Percentiles rank a stretch among this genome's conserved stretches.
Evolutionary conservation across 371 early-diverging fungal species (phyloP).

Genomic region (Mortierella sp.): DNA sequence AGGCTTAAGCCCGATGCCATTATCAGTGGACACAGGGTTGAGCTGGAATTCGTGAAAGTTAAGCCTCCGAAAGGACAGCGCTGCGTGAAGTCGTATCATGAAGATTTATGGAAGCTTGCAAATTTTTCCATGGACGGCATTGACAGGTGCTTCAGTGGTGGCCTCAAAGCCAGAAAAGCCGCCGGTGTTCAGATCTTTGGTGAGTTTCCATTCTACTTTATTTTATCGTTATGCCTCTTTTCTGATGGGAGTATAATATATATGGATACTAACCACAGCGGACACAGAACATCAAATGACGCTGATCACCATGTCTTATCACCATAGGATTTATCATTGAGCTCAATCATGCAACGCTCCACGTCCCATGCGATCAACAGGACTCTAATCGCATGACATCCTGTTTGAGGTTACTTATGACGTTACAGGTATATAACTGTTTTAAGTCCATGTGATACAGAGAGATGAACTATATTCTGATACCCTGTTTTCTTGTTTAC

Average conservation of each 20-base stretch:
- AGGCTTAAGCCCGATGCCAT: conserved; percentile 29
- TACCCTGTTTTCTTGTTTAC: background rate
- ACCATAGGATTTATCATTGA: conserved; percentile 3
- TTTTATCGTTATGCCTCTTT: too few relatives aligned
- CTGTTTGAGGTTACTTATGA: background rate
- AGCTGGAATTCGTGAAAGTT: conserved; percentile 19
- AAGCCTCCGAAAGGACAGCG: conserved; percentile 20
- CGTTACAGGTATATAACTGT: background rate
- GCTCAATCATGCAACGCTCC: background rate
- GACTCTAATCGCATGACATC: background rate
- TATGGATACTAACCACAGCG: background rate
- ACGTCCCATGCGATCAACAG: background rate
- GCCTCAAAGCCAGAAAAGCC: conserved; percentile 4
- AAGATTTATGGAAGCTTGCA: conserved; percentile 18
- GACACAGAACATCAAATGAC: conserved; percentile 2
- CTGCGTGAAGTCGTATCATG: background rate
- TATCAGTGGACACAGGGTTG: conserved; percentile 1
- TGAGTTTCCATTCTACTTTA: background rate
- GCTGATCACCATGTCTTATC: conserved; percentile 1
- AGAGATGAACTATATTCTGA: too few relatives aligned
- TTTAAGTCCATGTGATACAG: too few relatives aligned
- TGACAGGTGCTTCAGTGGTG: background rate
- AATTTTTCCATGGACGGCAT: conserved; percentile 20
- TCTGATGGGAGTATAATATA: background rate
- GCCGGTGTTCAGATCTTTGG: conserved; percentile 19